Evolutionary conservation across 2,329 filamentous ascomycete genomes (phyloP).

Genomic region (Zymoseptoria pseudotritici): DNA sequence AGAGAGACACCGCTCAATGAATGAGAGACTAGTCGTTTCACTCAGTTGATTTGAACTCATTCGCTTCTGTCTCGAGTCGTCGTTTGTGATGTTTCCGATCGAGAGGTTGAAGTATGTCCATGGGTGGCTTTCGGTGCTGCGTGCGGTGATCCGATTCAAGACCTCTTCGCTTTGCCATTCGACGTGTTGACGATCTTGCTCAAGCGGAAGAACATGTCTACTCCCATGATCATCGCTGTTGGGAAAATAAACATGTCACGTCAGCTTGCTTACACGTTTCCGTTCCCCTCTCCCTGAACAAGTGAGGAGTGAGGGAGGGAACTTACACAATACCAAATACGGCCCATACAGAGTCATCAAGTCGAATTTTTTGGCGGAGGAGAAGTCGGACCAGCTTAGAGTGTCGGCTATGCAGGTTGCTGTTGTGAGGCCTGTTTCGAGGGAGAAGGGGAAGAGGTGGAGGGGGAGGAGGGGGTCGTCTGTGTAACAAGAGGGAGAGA

Average conservation of each 20-base stretch:
- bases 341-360: conserved; percentile 50
- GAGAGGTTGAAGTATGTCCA: too few species aligned
- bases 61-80: too few species aligned
- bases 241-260: too few species aligned
- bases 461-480: conserved; percentile 53
- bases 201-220: conserved; percentile 36
- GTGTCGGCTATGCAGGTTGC: conserved; percentile 56
- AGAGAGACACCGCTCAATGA: neutral
- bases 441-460: conserved; percentile 52
- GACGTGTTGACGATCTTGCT: conserved; percentile 6
- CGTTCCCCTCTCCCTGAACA: too few species aligned
- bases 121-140: too few species aligned
- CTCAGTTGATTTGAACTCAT: too few species aligned
- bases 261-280: too few species aligned
- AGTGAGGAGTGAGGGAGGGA: too few species aligned
- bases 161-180: neutral
- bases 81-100: too few species aligned
- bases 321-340: conserved; percentile 50
- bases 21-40: neutral
- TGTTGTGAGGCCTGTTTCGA: conserved; percentile 56
- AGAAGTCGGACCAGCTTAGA: conserved; percentile 47
- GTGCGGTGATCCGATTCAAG: neutral
- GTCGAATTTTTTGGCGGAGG: conserved; percentile 40
- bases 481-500: conserved; percentile 17
- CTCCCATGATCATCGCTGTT: conserved; percentile 36